phyloP scores from a whole-genome alignment of 2,329 filamentous ascomycete species.

The Periglandula ipomoeae region DNA sequence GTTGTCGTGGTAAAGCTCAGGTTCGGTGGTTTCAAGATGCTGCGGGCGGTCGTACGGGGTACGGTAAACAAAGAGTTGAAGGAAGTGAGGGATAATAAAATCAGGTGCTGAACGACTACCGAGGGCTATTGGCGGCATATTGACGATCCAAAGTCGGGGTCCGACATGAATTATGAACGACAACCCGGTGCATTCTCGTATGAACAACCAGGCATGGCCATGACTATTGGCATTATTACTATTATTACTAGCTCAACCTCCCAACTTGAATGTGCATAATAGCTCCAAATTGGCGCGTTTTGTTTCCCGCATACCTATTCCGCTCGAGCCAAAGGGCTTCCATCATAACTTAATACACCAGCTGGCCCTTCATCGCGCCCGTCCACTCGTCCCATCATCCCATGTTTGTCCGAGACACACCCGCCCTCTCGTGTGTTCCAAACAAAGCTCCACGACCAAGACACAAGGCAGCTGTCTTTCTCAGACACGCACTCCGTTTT shows the following conservation, averaged over 20 bases:
- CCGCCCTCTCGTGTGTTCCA: constrained; percentile 1
- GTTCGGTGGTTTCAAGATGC: constrained; percentile 5
- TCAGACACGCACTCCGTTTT: not conserved
- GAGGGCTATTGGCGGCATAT: no score
- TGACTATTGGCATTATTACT: no score
- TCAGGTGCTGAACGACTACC: no score
- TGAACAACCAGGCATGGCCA: not conserved
- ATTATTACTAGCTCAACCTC: not conserved
- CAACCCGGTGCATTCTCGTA: not conserved
- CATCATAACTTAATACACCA: not conserved
- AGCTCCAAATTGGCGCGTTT: not conserved
- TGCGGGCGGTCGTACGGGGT: not conserved
- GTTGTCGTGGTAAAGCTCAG: constrained; percentile 17
- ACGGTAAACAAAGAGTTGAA: not conserved
- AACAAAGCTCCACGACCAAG: constrained; percentile 2
- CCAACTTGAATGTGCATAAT: not conserved
- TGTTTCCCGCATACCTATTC: not conserved
- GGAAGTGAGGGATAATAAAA: not conserved
- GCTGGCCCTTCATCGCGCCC: not conserved
- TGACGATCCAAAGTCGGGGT: no score
- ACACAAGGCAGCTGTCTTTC: not conserved
- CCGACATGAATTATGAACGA: no score
- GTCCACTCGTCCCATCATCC: not conserved
- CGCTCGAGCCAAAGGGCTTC: no score
- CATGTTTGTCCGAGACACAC: not conserved